Evolutionary conservation across 257 asterid species (phyloP).

Genomic region (Przewalskia tangutica): DNA sequence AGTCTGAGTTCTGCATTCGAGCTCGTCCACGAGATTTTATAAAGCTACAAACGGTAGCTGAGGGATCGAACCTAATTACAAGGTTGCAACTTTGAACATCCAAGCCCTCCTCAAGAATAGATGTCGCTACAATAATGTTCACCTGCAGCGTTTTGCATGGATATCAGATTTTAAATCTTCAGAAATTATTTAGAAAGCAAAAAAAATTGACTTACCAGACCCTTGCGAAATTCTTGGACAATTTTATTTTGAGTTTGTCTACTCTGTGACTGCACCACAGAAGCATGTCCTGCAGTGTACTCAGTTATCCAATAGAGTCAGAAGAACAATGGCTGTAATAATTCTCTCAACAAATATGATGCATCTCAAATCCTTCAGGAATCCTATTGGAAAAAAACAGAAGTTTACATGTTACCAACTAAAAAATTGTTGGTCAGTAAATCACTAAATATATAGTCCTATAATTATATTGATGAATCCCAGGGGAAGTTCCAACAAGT

Average conservation of each 20-base stretch:
- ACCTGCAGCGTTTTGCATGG: slow-evolving; percentile 35
- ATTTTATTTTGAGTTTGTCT: slow-evolving; percentile 45
- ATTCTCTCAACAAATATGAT: slow-evolving; percentile 78
- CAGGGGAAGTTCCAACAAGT: neutral
- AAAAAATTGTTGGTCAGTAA: neutral
- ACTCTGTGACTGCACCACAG: slow-evolving; percentile 44
- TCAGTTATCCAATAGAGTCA: slow-evolving; percentile 42
- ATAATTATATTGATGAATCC: neutral
- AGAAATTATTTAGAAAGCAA: neutral
- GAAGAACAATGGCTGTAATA: slow-evolving; percentile 59
- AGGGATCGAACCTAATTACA: slow-evolving; percentile 79
- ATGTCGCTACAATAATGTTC: slow-evolving; percentile 68
- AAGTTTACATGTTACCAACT: neutral
- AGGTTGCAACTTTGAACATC: slow-evolving; percentile 96
- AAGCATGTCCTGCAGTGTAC: slow-evolving; percentile 56
- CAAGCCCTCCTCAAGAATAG: slow-evolving; percentile 90
- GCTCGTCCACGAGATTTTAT: slow-evolving; percentile 98
- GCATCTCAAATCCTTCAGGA: slow-evolving; percentile 61
- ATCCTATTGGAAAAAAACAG: slow-evolving; percentile 24
- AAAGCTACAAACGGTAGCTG: slow-evolving; percentile 74
- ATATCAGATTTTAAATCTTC: neutral
- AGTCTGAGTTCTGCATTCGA: slow-evolving; percentile 80
- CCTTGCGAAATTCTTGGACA: slow-evolving; percentile 57
- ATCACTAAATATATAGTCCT: neutral
- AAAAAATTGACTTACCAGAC: slow-evolving; percentile 6